Percentiles rank a stretch among this genome's conserved stretches.
phyloP scores from a whole-genome alignment of 2,329 filamentous ascomycete species.

The Huntiella savannae region DNA sequence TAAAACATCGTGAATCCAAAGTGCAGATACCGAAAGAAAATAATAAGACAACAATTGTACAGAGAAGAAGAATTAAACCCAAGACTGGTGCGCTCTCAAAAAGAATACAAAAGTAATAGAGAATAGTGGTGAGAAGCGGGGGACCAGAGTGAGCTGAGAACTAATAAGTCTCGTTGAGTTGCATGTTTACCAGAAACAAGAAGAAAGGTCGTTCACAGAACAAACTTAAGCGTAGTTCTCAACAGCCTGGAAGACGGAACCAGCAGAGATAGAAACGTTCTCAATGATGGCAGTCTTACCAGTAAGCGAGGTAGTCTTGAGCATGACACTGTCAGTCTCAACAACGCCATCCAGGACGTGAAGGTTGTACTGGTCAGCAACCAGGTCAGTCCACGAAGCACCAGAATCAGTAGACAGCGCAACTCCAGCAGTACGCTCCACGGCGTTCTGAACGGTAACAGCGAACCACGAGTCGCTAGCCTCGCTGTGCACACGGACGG shows the following conservation, averaged over 20 bases:
- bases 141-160: too few species aligned
- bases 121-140: too few species aligned
- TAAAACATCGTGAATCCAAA: too few species aligned
- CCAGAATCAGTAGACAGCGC: slow-evolving; percentile 9
- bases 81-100: too few species aligned
- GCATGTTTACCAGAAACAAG: too few species aligned
- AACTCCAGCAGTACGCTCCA: slow-evolving; percentile 12
- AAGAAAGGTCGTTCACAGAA: not conserved
- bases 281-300: slow-evolving; percentile 8
- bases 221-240: slow-evolving; percentile 7
- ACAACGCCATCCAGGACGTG: slow-evolving; percentile 6
- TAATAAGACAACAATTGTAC: too few species aligned
- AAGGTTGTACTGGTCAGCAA: slow-evolving; percentile 8
- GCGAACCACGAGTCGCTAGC: slow-evolving; percentile 13
- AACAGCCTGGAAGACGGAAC: not conserved
- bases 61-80: too few species aligned
- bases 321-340: slow-evolving; percentile 4
- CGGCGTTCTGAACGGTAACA: slow-evolving; percentile 13
- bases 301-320: slow-evolving; percentile 9
- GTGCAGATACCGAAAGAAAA: too few species aligned
- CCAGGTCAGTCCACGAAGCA: slow-evolving; percentile 6
- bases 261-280: slow-evolving; percentile 1
- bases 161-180: too few species aligned
- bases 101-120: too few species aligned
- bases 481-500: slow-evolving; percentile 13